Evolutionary conservation across 2,329 filamentous ascomycete species (phyloP).

Genomic region (Aureobasidium lini): DNA sequence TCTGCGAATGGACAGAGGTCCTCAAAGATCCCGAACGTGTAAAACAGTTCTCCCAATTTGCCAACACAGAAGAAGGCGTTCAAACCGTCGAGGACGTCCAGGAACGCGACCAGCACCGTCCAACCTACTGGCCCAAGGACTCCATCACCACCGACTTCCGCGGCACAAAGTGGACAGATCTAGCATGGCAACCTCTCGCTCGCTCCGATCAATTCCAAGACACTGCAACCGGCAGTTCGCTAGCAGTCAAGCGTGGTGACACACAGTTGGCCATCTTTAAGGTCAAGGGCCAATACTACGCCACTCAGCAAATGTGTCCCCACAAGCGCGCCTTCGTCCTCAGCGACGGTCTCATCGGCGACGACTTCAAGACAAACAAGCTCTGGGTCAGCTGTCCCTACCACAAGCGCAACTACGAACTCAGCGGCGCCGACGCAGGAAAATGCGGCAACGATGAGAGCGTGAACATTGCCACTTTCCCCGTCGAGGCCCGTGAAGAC

Average conservation of each 20-base stretch:
- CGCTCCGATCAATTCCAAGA: slow-evolving; percentile 62
- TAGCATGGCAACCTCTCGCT: slow-evolving; percentile 75
- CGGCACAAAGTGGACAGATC: slow-evolving; percentile 55
- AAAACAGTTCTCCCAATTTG: slow-evolving; percentile 72
- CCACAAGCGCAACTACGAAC: slow-evolving; percentile 84
- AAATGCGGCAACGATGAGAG: slow-evolving; percentile 66
- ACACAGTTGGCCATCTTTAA: slow-evolving; percentile 86
- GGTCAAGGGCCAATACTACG: slow-evolving; percentile 71
- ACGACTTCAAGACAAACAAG: slow-evolving; percentile 50
- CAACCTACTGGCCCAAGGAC: slow-evolving; percentile 69
- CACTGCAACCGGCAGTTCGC: slow-evolving; percentile 63
- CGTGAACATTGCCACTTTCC: slow-evolving; percentile 77
- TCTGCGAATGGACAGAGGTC: slow-evolving; percentile 87
- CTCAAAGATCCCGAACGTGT: slow-evolving; percentile 61
- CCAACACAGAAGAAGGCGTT: slow-evolving; percentile 67
- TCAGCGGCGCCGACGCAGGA: slow-evolving; percentile 58
- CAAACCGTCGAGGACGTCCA: slow-evolving; percentile 58
- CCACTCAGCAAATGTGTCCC: slow-evolving; percentile 89
- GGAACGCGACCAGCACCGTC: slow-evolving; percentile 66
- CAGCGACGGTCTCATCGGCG: slow-evolving; percentile 74
- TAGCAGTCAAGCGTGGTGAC: slow-evolving; percentile 76
- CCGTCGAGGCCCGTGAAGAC: slow-evolving; percentile 65
- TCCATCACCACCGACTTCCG: slow-evolving; percentile 64
- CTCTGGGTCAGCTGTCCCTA: slow-evolving; percentile 84
- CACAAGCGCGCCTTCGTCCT: slow-evolving; percentile 89